These are phyloP conservation scores for Wickerhamomyces queroliae DNA, from an alignment of 805 yeast species.

Conservation along the genomic window DNA sequence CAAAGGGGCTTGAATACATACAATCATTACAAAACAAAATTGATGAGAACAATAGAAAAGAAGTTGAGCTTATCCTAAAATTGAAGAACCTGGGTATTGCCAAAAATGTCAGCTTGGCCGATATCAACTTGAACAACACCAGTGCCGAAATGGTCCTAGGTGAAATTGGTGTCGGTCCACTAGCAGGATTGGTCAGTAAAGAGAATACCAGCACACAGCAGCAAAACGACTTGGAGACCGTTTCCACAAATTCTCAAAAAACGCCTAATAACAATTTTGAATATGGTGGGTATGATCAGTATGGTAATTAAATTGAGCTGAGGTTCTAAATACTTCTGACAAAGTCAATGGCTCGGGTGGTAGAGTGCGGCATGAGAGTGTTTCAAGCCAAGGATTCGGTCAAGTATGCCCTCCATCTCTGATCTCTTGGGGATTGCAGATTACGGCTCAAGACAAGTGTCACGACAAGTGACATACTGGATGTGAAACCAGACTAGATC, in stretches of 20 bases:
- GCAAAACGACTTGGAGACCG: too few species aligned
- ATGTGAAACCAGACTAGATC: too few species aligned
- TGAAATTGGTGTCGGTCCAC: conserved; percentile 78
- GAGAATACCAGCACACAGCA: background rate
- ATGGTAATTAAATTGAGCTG: conserved; percentile 15
- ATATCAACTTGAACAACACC: conserved; percentile 48
- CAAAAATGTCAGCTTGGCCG: conserved; percentile 35
- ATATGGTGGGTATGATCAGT: conserved; percentile 33
- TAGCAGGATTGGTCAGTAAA: conserved; percentile 34
- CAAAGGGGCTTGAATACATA: conserved; percentile 71
- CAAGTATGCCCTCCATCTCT: too few species aligned
- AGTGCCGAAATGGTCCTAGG: conserved; percentile 77
- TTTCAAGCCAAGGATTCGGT: too few species aligned
- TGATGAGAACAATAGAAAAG: conserved; percentile 73
- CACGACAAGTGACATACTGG: too few species aligned
- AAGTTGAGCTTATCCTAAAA: conserved; percentile 63
- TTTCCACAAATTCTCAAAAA: conserved; percentile 4
- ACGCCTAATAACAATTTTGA: conserved; percentile 28
- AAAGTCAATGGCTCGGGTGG: too few species aligned
- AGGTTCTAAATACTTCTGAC: background rate
- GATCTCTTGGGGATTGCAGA: too few species aligned
- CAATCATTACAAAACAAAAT: conserved; percentile 62
- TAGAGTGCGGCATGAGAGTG: too few species aligned
- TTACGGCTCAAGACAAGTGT: too few species aligned
- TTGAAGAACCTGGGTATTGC: conserved; percentile 47